These are phyloP conservation scores for Kodamaea restingae DNA, from an alignment of 805 yeast genomes.

Conservation along the genomic window DNA sequence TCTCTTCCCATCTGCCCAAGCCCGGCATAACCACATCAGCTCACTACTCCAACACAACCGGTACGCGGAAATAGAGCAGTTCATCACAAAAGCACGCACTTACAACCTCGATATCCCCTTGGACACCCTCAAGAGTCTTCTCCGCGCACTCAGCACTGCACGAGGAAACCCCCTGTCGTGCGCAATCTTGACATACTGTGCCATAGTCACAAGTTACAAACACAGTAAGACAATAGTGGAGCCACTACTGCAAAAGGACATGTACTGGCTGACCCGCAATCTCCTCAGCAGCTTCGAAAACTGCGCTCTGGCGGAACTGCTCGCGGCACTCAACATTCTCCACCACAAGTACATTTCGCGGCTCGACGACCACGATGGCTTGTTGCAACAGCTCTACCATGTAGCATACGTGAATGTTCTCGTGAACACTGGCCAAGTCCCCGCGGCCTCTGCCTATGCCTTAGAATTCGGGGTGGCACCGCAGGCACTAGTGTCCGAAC, in stretches of 20 bases:
- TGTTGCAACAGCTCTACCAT: slow-evolving; percentile 18
- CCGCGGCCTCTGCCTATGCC: slow-evolving; percentile 20
- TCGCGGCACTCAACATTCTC: slow-evolving; percentile 17
- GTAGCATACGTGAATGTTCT: slow-evolving; percentile 20
- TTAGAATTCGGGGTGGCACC: slow-evolving; percentile 2
- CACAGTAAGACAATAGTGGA: slow-evolving; percentile 9
- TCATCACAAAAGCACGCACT: background rate
- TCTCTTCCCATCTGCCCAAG: slow-evolving; percentile 1
- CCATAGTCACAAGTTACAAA: slow-evolving; percentile 9
- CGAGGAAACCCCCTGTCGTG: slow-evolving; percentile 8
- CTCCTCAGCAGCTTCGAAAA: slow-evolving; percentile 9
- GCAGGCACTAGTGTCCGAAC: slow-evolving; percentile 2
- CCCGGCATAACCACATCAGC: slow-evolving; percentile 1
- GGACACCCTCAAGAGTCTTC: slow-evolving; percentile 4
- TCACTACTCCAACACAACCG: background rate
- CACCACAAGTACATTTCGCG: slow-evolving; percentile 17
- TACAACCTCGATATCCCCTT: slow-evolving; percentile 4
- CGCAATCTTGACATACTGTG: slow-evolving; percentile 8
- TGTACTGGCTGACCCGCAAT: slow-evolving; percentile 4
- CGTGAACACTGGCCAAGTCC: slow-evolving; percentile 21
- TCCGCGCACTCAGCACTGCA: background rate
- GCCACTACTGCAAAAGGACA: slow-evolving; percentile 9
- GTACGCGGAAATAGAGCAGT: background rate
- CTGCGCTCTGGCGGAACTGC: slow-evolving; percentile 9
- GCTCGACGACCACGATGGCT: slow-evolving; percentile 4